Conservation (phyloP, 2,329 filamentous ascomycete species). For the Raffaelea albimanens region DNA sequence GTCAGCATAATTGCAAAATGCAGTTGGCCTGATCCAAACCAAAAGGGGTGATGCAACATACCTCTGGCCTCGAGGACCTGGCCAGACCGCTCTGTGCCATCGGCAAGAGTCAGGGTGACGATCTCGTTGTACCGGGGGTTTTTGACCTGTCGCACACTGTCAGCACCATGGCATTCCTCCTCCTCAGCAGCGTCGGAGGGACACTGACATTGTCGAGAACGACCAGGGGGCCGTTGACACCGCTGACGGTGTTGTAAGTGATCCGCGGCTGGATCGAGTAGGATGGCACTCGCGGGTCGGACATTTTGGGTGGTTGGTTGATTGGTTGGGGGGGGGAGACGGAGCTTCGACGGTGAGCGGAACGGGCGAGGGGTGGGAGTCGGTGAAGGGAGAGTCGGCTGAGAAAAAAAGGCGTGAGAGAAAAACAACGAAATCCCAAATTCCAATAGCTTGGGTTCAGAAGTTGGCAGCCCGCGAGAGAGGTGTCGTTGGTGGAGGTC, state of each 20-base stretch:
- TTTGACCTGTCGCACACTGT: slow-evolving; percentile 68
- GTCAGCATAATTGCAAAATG: background rate
- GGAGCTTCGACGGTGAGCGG: background rate
- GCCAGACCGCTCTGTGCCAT: slow-evolving; percentile 87
- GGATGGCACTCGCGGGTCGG: slow-evolving; percentile 48
- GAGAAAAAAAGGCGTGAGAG: background rate
- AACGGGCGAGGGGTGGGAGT: background rate
- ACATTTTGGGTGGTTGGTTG: slow-evolving; percentile 24
- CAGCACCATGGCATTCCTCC: background rate
- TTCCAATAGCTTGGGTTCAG: background rate
- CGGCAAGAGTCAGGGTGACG: slow-evolving; percentile 86
- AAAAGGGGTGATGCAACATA: slow-evolving; percentile 28
- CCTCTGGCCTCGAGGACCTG: slow-evolving; percentile 97
- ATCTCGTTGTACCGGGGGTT: slow-evolving; percentile 97
- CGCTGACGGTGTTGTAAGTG: slow-evolving; percentile 96
- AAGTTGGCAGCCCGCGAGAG: background rate
- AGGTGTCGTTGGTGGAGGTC: background rate
- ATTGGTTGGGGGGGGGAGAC: background rate
- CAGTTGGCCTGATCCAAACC: background rate
- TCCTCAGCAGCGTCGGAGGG: background rate
- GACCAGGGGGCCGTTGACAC: slow-evolving; percentile 95
- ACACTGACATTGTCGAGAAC: slow-evolving; percentile 83
- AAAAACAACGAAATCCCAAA: background rate
- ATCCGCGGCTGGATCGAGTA: slow-evolving; percentile 55
- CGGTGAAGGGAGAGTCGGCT: slow-evolving; percentile 4